phyloP scores from a whole-genome alignment of 768 basidiomycete genomes.

The Kwoniella newhampshirensis region DNA sequence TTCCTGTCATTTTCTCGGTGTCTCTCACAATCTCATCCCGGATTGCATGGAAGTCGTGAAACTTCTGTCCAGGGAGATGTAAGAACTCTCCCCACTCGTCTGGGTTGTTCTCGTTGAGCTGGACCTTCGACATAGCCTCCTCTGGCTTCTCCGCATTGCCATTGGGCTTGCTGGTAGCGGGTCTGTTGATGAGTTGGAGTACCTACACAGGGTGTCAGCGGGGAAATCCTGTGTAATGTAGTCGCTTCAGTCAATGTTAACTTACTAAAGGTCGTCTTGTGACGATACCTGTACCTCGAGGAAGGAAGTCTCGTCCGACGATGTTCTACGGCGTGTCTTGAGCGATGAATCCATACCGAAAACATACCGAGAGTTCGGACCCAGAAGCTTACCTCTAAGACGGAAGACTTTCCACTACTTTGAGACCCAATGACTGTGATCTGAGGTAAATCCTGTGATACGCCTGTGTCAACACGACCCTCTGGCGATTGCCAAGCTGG shows the following conservation, averaged over 20 bases:
- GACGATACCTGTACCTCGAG: slow-evolving; percentile 98
- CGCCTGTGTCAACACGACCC: not conserved
- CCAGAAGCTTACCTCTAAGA: slow-evolving; percentile 54
- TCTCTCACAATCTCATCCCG: slow-evolving; percentile 93
- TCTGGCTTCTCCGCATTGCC: slow-evolving; percentile 46
- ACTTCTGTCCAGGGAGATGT: slow-evolving; percentile 90
- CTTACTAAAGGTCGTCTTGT: slow-evolving; percentile 90
- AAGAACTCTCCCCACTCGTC: slow-evolving; percentile 99
- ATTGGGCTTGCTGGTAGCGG: slow-evolving; percentile 56
- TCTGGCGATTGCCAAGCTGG: slow-evolving; percentile 9
- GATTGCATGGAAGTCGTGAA: slow-evolving; percentile 96
- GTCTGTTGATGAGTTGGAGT: slow-evolving; percentile 89
- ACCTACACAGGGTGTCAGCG: slow-evolving; percentile 58
- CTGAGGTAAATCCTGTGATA: slow-evolving; percentile 55
- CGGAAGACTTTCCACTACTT: slow-evolving; percentile 56
- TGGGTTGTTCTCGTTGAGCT: slow-evolving; percentile 69
- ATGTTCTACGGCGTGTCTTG: slow-evolving; percentile 67
- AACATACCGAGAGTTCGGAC: not conserved
- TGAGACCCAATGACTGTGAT: slow-evolving; percentile 57
- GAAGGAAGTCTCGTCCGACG: slow-evolving; percentile 95
- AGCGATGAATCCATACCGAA: not conserved
- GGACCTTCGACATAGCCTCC: slow-evolving; percentile 61
- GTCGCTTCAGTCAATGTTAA: no score
- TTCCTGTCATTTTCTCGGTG: slow-evolving; percentile 97
- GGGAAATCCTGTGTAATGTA: slow-evolving; percentile 5